Percentiles rank a stretch among this genome's conserved stretches.
phyloP scores from a whole-genome alignment of 352 stramenopile species.

The Plasmopara viticola region DNA sequence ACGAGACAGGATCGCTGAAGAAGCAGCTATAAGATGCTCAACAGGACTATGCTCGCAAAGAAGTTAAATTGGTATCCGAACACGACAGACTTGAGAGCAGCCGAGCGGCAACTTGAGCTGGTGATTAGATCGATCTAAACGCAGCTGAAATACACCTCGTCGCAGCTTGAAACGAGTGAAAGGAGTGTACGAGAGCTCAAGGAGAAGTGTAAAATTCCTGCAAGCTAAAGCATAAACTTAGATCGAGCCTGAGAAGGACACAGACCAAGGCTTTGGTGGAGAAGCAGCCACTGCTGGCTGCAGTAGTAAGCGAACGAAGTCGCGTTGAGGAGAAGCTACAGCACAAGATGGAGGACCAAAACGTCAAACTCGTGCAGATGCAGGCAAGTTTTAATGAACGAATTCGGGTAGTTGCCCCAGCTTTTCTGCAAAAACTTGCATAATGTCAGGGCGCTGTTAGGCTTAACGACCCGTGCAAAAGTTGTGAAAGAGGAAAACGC shows the following conservation, averaged over 20 bases:
- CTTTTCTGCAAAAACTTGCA: neutral
- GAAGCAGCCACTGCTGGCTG: conserved; percentile 28
- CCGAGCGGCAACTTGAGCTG: conserved; percentile 39
- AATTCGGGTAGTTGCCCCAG: conserved; percentile 19
- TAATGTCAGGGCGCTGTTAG: conserved; percentile 4
- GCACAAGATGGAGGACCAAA: conserved; percentile 37
- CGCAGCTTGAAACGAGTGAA: conserved; percentile 33
- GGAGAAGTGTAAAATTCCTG: too few species aligned
- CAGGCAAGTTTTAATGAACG: conserved; percentile 45
- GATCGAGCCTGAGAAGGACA: neutral
- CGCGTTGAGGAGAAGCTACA: neutral
- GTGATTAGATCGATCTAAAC: conserved; percentile 31
- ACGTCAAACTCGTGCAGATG: conserved; percentile 32
- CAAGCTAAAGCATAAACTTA: too few species aligned
- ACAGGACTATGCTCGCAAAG: conserved; percentile 38
- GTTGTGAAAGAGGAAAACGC: conserved; percentile 23
- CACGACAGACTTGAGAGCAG: conserved; percentile 29
- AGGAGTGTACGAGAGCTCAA: too few species aligned
- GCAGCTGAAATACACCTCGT: conserved; percentile 31
- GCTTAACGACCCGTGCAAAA: conserved; percentile 24
- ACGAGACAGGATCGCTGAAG: conserved; percentile 43
- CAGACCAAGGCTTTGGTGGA: conserved; percentile 42
- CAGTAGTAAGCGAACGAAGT: conserved; percentile 5
- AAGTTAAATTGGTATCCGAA: conserved; percentile 23
- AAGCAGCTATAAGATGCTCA: conserved; percentile 47